Percentiles rank a stretch among this genome's conserved stretches.
These are phyloP conservation scores for Phymatotrichopsis omnivora DNA, from an alignment of 2,329 filamentous ascomycete species.

Conservation along the genomic window DNA sequence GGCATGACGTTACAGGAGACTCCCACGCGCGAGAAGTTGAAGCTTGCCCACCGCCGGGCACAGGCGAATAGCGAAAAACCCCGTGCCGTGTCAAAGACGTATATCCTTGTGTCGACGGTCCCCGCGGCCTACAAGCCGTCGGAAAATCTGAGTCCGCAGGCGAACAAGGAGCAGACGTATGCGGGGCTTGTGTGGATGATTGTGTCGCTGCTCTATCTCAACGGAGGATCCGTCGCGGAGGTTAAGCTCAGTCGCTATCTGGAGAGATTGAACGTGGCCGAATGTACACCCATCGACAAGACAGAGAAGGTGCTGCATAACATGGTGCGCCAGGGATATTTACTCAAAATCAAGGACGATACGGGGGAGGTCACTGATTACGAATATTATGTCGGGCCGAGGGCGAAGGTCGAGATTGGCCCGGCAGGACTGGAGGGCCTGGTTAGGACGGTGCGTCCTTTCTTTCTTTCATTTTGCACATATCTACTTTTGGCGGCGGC, in stretches of 20 bases:
- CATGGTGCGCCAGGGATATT: constrained; percentile 73
- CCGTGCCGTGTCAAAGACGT: constrained; percentile 53
- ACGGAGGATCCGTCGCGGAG: constrained; percentile 63
- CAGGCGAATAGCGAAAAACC: constrained; percentile 45
- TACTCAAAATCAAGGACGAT: constrained; percentile 62
- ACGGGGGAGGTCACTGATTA: constrained; percentile 49
- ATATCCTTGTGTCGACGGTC: constrained; percentile 65
- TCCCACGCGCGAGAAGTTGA: constrained; percentile 68
- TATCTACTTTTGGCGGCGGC: background rate
- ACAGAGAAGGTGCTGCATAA: constrained; percentile 65
- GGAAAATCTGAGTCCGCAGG: constrained; percentile 57
- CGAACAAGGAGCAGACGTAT: constrained; percentile 66
- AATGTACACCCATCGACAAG: constrained; percentile 62
- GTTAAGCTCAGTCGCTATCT: constrained; percentile 69
- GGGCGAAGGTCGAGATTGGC: constrained; percentile 77
- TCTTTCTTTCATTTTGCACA: background rate
- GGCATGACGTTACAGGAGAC: constrained; percentile 91
- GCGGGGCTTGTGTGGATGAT: constrained; percentile 70
- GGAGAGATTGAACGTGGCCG: constrained; percentile 61
- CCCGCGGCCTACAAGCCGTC: constrained; percentile 57
- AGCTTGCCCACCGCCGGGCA: constrained; percentile 44
- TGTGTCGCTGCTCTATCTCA: constrained; percentile 65
- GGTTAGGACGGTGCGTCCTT: constrained; percentile 46
- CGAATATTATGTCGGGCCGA: constrained; percentile 74
- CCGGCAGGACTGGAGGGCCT: constrained; percentile 63